Percentiles rank a stretch among this genome's conserved stretches.
phyloP scores from a whole-genome alignment of 1,284 basidiomycete species.

The Baeospora myosura region DNA sequence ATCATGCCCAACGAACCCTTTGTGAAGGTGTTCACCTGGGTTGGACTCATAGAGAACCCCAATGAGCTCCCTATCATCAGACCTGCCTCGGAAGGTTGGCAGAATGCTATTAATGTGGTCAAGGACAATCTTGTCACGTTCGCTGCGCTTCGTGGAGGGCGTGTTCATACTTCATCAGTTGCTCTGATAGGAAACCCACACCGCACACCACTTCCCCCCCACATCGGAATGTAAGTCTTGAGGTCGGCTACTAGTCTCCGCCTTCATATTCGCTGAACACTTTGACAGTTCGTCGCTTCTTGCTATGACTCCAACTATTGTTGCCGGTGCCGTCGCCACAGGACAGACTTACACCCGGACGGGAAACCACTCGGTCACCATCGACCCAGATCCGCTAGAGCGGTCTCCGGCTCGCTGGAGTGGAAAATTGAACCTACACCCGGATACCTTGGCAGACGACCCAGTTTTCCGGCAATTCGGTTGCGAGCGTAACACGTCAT shows the following conservation, averaged over 20 bases:
- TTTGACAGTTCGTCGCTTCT: conserved; percentile 55
- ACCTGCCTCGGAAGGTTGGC: conserved; percentile 62
- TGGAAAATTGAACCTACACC: conserved; percentile 81
- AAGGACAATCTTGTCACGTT: conserved; percentile 83
- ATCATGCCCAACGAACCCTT: conserved; percentile 77
- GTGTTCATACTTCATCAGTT: conserved; percentile 77
- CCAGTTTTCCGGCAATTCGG: conserved; percentile 33
- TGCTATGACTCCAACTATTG: conserved; percentile 84
- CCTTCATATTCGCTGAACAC: conserved; percentile 15
- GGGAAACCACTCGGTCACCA: conserved; percentile 67
- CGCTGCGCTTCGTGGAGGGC: conserved; percentile 77
- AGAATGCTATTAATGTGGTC: conserved; percentile 66
- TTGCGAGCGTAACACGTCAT: conserved; percentile 10
- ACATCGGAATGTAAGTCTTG: conserved; percentile 28
- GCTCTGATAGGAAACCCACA: conserved; percentile 65
- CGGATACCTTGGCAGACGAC: conserved; percentile 56
- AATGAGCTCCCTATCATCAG: conserved; percentile 59
- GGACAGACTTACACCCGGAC: conserved; percentile 56
- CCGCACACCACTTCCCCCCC: conserved; percentile 41
- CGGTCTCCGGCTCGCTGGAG: conserved; percentile 76
- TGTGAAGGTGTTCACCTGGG: conserved; percentile 61
- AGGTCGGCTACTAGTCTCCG: conserved; percentile 5
- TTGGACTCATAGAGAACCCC: conserved; percentile 63
- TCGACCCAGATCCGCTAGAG: conserved; percentile 66
- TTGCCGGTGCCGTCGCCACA: conserved; percentile 80